A percentile compares a stretch with the other conserved stretches of the same genome.
Evolutionary conservation across 345 rosid species (phyloP).

Genomic region (Hibiscus mutabilis): DNA sequence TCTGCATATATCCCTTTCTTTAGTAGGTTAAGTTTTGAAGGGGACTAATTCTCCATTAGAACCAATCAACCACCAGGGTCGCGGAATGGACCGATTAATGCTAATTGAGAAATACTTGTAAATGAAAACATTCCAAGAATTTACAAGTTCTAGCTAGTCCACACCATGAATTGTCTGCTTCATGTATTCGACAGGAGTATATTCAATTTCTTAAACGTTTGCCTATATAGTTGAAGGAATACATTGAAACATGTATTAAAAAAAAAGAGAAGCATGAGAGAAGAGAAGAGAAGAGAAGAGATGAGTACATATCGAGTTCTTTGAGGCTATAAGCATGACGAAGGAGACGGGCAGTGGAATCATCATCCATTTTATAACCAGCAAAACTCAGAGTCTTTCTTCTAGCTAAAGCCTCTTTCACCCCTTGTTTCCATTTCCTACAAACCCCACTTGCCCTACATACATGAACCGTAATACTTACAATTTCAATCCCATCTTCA

Average conservation of each 20-base stretch:
- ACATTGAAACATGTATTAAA: not conserved
- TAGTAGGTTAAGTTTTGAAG: no score
- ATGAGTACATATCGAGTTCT: constrained; percentile 77
- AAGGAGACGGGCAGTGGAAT: constrained; percentile 66
- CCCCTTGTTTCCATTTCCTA: constrained; percentile 82
- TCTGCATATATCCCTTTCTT: no score
- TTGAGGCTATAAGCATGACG: constrained; percentile 64
- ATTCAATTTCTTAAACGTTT: no score
- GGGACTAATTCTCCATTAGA: no score
- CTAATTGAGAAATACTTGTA: not conserved
- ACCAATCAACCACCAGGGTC: not conserved
- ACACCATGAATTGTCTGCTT: not conserved
- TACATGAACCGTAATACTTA: not conserved
- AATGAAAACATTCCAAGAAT: not conserved
- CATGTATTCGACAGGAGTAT: not conserved
- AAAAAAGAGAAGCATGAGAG: not conserved
- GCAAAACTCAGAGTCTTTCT: constrained; percentile 66
- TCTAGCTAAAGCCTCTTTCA: constrained; percentile 67
- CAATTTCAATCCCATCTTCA: not conserved
- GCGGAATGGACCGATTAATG: not conserved
- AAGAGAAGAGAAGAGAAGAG: no score
- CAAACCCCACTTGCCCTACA: constrained; percentile 76
- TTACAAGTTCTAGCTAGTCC: not conserved
- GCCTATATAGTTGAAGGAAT: not conserved
- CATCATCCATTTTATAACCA: constrained; percentile 81